Conservation (phyloP, 257 asterid species). For the Nicotiana tabacum region DNA sequence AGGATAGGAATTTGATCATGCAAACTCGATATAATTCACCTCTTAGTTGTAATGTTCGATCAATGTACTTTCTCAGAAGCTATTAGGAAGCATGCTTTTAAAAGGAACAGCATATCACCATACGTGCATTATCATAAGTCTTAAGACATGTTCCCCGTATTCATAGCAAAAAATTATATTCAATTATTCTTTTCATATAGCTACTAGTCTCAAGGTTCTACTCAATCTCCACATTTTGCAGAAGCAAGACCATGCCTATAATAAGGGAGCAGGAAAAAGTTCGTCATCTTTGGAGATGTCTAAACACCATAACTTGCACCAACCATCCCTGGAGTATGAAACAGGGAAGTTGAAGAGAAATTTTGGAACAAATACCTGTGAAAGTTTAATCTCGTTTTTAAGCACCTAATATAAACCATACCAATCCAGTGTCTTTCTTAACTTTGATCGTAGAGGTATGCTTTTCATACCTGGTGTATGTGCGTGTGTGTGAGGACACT, state of each 20-base stretch:
- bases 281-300: neutral
- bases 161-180: neutral
- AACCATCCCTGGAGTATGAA: neutral
- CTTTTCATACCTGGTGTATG: neutral
- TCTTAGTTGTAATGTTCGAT: too few species aligned
- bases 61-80: too few species aligned
- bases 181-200: neutral
- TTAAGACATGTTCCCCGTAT: neutral
- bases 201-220: neutral
- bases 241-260: neutral
- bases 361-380: neutral
- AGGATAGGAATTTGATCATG: too few species aligned
- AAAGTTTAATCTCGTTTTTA: neutral
- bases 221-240: neutral
- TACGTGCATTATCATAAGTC: neutral
- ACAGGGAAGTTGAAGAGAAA: neutral
- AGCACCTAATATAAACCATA: neutral
- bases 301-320: neutral
- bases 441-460: neutral
- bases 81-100: neutral
- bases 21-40: too few species aligned
- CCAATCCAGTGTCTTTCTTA: neutral
- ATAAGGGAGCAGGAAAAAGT: neutral
- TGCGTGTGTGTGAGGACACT: neutral
- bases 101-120: neutral